Conservation (phyloP, 129 eudicot genomes). For the Saposhnikovia divaricata region DNA sequence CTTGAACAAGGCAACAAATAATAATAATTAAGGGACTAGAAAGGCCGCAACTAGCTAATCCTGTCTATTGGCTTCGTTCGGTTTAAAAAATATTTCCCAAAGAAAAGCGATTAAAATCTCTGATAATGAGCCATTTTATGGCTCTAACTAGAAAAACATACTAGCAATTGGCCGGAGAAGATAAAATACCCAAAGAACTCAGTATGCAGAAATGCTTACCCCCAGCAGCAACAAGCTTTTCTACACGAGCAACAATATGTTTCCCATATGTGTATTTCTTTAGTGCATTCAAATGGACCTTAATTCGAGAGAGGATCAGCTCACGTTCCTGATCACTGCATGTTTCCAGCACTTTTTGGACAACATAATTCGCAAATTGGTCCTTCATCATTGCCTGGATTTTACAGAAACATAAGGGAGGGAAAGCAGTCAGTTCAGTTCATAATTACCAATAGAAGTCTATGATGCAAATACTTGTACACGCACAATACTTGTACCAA, state of each 20-base stretch:
- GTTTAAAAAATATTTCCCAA: not conserved
- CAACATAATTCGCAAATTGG: constrained; percentile 91
- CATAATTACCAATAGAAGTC: not conserved
- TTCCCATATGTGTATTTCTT: constrained; percentile 96
- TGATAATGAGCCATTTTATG: not conserved
- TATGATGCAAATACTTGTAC: not conserved
- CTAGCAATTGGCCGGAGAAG: not conserved
- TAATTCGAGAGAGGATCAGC: constrained; percentile 72
- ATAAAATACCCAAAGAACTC: not conserved
- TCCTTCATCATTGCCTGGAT: constrained; percentile 96
- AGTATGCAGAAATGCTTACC: constrained; percentile 31
- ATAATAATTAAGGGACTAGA: not conserved
- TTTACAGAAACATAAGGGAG: not conserved
- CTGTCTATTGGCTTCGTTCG: not conserved
- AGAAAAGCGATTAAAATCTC: not conserved
- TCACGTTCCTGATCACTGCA: constrained; percentile 95
- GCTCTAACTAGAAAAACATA: not conserved
- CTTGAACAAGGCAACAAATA: not conserved
- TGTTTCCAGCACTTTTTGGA: constrained; percentile 90
- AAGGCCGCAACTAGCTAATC: not conserved
- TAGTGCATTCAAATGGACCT: constrained; percentile 87
- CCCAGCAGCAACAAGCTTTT: constrained; percentile 96
- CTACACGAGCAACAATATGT: constrained; percentile 97
- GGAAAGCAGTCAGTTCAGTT: not conserved
- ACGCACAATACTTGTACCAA: not conserved